These are phyloP conservation scores for Colletotrichum tropicicola DNA, from an alignment of 2,329 filamentous ascomycete genomes.

Conservation along the genomic window DNA sequence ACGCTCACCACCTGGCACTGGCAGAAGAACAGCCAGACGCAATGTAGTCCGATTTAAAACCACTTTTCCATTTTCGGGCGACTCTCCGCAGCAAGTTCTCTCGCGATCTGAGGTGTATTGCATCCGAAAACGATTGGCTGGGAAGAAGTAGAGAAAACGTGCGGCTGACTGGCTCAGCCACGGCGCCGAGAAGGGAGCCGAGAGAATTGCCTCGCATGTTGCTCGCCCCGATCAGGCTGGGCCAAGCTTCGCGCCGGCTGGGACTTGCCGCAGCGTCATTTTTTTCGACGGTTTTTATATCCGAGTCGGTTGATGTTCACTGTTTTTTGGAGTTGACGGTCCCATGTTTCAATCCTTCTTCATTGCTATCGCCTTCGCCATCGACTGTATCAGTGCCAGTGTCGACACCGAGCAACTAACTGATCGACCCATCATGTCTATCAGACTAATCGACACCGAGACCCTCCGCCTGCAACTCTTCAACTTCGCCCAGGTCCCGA, in stretches of 20 bases:
- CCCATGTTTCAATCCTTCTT: not conserved
- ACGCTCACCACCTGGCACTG: too few species aligned
- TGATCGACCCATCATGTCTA: not conserved
- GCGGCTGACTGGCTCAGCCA: not conserved
- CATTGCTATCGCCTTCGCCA: not conserved
- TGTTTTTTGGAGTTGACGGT: not conserved
- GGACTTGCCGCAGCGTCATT: too few species aligned
- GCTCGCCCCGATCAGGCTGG: not conserved
- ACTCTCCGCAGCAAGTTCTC: too few species aligned
- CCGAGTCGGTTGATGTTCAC: not conserved
- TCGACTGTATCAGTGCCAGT: not conserved
- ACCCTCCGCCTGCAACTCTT: not conserved
- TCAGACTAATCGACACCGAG: not conserved
- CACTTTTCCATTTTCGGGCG: too few species aligned
- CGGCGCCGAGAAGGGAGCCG: not conserved
- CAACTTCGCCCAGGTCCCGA: constrained; percentile 9
- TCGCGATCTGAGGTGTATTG: too few species aligned
- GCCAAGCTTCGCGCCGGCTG: not conserved
- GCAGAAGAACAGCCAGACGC: too few species aligned
- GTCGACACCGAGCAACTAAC: too few species aligned
- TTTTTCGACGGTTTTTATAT: not conserved
- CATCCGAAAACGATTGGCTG: too few species aligned
- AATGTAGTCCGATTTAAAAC: too few species aligned
- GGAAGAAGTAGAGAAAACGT: too few species aligned
- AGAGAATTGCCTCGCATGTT: not conserved